Base-by-base conservation (phyloP, 306 rosid genomes). In the Acmispon strigosus region DNA sequence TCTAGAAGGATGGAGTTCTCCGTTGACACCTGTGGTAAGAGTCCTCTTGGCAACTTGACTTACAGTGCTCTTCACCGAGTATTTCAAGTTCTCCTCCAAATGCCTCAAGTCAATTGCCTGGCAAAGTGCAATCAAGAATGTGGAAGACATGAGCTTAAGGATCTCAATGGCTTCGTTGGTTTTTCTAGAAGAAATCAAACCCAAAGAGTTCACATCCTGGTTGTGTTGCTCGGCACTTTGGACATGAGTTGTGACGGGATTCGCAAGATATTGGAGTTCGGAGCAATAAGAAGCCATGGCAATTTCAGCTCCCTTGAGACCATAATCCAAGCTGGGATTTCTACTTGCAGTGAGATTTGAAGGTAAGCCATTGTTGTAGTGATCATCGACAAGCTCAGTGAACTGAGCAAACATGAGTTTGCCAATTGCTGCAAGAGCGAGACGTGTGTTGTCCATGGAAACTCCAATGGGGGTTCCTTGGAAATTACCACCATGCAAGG, bases 391-490 rank as follows among this genome's bases (percentile, higher is more conserved):
- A 39, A 89, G 94, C 70, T 92, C 98, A 0, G 96, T 86, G 68
- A 92, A 89, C 41, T 92, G 98, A 9, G 98, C 98, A 70, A 92
- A 92, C 82, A 92, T 51, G 74, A 92, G 98, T 60, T 92, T 92
- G 0, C 98, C 98, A 7, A 92, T 89, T 0, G 96, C 70, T 6
- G 96, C 98, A 58, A 89, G 44, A 14, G 98, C 98, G 74, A 92
- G 47, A 78, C 98, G 96, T 0, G 98, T 92, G 58, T 92, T 92
- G 65, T 92, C 98, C 98, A 92, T 92, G 0, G 98, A 92, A 1
- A 92, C 98, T 6, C 98, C 98, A 32, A 92, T 92, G 8, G 98
- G 98, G 0, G 98, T 92, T 29, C 98, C 98, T 43, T 92, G 98
- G 80, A 92, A 92, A 69, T 92, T 92, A 2, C 98, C 98, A 37